A percentile compares a stretch with the other conserved stretches of the same genome.
phyloP scores from a whole-genome alignment of 1,284 basidiomycete genomes.

The Pseudozyma tsukubaensis region DNA sequence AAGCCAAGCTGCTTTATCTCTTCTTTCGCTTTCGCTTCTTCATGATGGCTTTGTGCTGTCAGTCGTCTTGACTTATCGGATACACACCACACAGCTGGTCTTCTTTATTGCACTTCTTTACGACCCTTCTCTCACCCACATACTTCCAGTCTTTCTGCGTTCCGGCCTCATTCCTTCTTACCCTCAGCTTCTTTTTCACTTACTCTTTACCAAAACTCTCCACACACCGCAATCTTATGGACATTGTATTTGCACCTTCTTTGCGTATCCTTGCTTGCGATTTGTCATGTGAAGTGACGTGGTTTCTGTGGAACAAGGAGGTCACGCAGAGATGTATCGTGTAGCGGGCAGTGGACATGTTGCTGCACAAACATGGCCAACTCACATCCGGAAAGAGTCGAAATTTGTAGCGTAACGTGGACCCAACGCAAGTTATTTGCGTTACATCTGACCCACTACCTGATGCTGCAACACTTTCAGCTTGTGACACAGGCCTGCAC shows the following conservation, averaged over 20 bases:
- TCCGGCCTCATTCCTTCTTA: not conserved
- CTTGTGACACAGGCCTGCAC: too few species aligned
- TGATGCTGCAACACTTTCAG: too few species aligned
- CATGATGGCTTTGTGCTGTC: not conserved
- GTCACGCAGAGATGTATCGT: too few species aligned
- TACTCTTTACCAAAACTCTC: not conserved
- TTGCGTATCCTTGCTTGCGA: not conserved
- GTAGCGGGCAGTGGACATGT: too few species aligned
- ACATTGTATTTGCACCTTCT: slow-evolving; percentile 14
- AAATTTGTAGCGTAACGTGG: too few species aligned
- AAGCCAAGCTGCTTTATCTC: slow-evolving; percentile 10
- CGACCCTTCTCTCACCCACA: not conserved
- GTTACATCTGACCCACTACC: too few species aligned
- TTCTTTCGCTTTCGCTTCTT: not conserved
- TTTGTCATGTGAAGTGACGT: not conserved
- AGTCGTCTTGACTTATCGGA: not conserved
- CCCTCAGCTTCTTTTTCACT: slow-evolving; percentile 5
- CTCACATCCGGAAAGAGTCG: too few species aligned
- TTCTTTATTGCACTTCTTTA: not conserved
- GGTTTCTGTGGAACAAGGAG: too few species aligned
- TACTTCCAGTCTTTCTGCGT: too few species aligned
- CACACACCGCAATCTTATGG: slow-evolving; percentile 20
- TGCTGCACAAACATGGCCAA: too few species aligned
- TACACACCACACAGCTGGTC: not conserved
- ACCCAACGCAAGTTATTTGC: too few species aligned